These are phyloP conservation scores for Silene conica DNA, from an alignment of 148 eudicot genomes.

Conservation along the genomic window DNA sequence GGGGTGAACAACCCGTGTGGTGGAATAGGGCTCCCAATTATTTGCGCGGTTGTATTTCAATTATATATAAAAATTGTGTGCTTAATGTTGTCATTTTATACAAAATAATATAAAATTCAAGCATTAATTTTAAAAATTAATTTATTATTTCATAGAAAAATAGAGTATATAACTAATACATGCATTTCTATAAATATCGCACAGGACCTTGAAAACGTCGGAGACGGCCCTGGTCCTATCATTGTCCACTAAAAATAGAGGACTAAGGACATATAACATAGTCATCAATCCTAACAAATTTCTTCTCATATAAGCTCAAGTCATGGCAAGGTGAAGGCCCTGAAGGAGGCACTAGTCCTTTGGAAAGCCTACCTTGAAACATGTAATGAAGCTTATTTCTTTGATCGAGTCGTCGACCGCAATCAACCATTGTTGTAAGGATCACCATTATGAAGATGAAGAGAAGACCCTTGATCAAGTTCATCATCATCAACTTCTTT, in stretches of 20 bases:
- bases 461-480: background rate
- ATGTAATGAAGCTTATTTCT: background rate
- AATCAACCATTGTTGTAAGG: background rate
- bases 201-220: too few relatives aligned
- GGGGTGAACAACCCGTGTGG: too few relatives aligned
- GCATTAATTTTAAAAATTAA: too few relatives aligned
- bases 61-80: too few relatives aligned
- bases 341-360: slow-evolving; percentile 47
- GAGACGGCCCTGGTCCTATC: too few relatives aligned
- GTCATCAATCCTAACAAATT: slow-evolving; percentile 4
- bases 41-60: too few relatives aligned
- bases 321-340: slow-evolving; percentile 50
- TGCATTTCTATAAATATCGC: too few relatives aligned
- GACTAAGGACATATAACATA: slow-evolving; percentile 21
- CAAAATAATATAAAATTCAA: too few relatives aligned
- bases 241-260: background rate
- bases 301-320: background rate
- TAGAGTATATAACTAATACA: too few relatives aligned
- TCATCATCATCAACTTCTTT: background rate
- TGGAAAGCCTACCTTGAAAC: slow-evolving; percentile 34
- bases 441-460: background rate
- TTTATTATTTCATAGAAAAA: too few relatives aligned
- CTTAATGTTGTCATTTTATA: too few relatives aligned
- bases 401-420: slow-evolving; percentile 1
- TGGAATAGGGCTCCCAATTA: too few relatives aligned